A percentile compares a stretch with the other conserved stretches of the same genome.
phyloP scores from a whole-genome alignment of 2,329 filamentous ascomycete genomes.

The Colletotrichum caudatum region DNA sequence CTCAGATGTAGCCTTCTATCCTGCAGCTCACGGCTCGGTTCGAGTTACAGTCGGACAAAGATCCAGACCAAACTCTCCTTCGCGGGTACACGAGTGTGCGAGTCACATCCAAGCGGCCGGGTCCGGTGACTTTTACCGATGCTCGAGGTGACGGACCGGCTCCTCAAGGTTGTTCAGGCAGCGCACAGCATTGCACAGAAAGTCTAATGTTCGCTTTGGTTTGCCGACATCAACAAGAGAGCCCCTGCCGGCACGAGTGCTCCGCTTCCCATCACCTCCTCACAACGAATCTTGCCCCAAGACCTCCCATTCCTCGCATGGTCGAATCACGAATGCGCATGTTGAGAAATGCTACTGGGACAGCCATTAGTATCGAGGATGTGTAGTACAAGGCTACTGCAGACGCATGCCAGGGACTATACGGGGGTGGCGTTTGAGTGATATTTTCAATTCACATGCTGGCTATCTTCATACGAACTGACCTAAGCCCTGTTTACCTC shows the following conservation, averaged over 20 bases:
- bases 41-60: constrained; percentile 13
- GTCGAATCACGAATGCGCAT: not conserved
- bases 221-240: not conserved
- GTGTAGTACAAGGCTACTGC: no score
- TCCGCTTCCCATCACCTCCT: not conserved
- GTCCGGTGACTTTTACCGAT: not conserved
- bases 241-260: no score
- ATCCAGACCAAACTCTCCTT: not conserved
- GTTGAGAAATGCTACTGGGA: no score
- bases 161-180: not conserved
- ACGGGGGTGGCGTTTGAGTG: no score
- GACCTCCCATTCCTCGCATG: not conserved
- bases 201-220: not conserved
- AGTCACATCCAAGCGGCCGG: constrained; percentile 3
- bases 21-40: not conserved
- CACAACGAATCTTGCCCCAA: not conserved
- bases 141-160: not conserved
- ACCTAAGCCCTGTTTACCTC: not conserved
- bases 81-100: not conserved
- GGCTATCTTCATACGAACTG: not conserved
- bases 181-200: constrained; percentile 7
- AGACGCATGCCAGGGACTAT: not conserved
- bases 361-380: not conserved
- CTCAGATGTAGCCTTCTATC: not conserved
- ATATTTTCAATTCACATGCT: no score